Evolutionary conservation across 345 rosid genomes (phyloP), one percentile per base, ranked within the genome.

Genomic region (Alliaria petiolata): DNA sequence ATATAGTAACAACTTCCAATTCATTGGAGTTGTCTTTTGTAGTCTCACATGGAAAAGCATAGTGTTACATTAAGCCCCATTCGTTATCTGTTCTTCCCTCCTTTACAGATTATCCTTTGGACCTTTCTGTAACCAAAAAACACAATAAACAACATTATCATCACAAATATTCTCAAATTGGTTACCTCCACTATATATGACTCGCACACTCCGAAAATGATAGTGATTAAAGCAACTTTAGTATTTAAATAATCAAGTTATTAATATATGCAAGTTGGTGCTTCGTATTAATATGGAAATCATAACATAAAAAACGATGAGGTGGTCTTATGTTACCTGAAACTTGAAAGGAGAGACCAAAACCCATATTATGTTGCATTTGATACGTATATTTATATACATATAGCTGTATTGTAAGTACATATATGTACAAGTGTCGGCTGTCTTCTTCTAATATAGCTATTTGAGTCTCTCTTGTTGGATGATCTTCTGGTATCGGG

Each of bases 401-500:
- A 60, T 65, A 10, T 30, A 51, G 19, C 33, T 50, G 80, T 69
- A 16, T 54, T 58, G 67, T 42, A 49, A 57, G 35, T 55, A 62
- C 54, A n/a, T 30, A 39, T 76, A 70, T 76, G 67, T 64, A 76
- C 79, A 76, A 39, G 71, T 69, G 70, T 63, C 1, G 54, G 30
- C 15, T 15, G 19, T 63, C 56, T 66, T 58, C 31, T n/a, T 57
- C 4, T 15, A 46, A 9, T 58, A 15, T 53, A 43, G 72, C 69
- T 76, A 84, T 67, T 89, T 84, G 64, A 77, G 70, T 78, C 96
- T 83, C 72, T 82, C 87, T 69, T 76, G 87, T 51, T 75, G 84
- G 28, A 82, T 82, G 61, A 85, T 80, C 83, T 87, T 93, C 19
- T 84, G 87, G 52, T 89, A 84, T 63, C 97, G 76, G 0, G 95